Evolutionary conservation across 2,329 filamentous ascomycete species (phyloP).

Genomic region (Scedosporium aurantiacum): DNA sequence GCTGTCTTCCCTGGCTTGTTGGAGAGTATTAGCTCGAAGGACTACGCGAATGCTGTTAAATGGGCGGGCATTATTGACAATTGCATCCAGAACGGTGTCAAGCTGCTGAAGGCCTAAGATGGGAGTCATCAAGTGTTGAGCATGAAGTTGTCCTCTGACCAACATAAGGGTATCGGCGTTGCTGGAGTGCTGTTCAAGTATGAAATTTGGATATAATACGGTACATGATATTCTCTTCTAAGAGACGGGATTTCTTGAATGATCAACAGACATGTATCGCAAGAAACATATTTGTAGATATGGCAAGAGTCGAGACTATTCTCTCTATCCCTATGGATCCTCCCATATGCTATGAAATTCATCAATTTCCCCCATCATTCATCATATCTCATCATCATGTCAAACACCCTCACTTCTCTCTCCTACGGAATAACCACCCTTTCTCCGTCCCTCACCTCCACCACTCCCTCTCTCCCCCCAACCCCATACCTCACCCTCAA

Average conservation of each 20-base stretch:
- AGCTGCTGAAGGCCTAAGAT: slow-evolving; percentile 18
- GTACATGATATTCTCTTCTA: too few species aligned
- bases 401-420: neutral
- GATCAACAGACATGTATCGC: too few species aligned
- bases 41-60: slow-evolving; percentile 45
- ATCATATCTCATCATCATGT: neutral
- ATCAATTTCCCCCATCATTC: neutral
- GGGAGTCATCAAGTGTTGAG: neutral
- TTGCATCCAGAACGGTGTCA: slow-evolving; percentile 35
- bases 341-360: neutral
- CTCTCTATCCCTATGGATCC: too few species aligned
- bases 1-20: slow-evolving; percentile 52
- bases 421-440: slow-evolving; percentile 1
- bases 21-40: slow-evolving; percentile 49
- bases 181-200: too few species aligned
- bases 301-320: too few species aligned
- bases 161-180: too few species aligned
- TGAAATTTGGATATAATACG: too few species aligned
- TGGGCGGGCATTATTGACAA: slow-evolving; percentile 49
- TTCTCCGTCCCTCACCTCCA: slow-evolving; percentile 6
- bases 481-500: slow-evolving; percentile 36
- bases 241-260: too few species aligned
- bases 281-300: too few species aligned
- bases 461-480: slow-evolving; percentile 22
- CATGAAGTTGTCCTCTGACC: neutral